These are phyloP conservation scores for apple (Malus domestica) DNA, from an alignment of 306 rosid species.

Conservation along the genomic window DNA sequence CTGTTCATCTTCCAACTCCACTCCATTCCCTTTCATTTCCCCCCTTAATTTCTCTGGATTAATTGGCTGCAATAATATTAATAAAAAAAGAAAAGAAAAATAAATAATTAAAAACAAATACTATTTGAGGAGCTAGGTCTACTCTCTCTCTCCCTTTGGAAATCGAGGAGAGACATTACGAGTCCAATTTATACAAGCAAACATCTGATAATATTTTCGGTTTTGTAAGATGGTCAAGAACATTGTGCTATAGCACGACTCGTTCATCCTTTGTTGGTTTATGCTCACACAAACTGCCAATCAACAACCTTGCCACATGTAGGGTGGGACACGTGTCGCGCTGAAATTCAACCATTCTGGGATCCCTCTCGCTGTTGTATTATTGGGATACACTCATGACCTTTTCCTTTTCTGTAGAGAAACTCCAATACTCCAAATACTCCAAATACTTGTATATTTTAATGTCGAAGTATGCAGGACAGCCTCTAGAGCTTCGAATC, in stretches of 20 bases:
- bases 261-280: not conserved
- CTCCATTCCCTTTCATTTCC: not conserved
- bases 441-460: too few relatives aligned
- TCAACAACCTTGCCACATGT: too few relatives aligned
- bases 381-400: not conserved
- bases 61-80: not conserved
- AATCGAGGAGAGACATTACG: not conserved
- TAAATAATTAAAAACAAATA: not conserved
- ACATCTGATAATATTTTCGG: not conserved
- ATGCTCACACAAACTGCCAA: too few relatives aligned
- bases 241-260: not conserved
- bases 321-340: conserved; percentile 4
- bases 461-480: too few relatives aligned
- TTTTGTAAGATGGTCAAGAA: conserved; percentile 1
- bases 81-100: not conserved
- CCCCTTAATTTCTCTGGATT: not conserved
- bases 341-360: not conserved
- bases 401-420: not conserved
- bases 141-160: not conserved
- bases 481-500: too few relatives aligned
- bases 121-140: not conserved
- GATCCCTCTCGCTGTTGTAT: not conserved
- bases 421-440: too few relatives aligned
- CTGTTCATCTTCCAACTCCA: conserved; percentile 10
- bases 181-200: not conserved